phyloP scores from a whole-genome alignment of 1,139 yeast genomes.

The Scheffersomyces quercinus region DNA sequence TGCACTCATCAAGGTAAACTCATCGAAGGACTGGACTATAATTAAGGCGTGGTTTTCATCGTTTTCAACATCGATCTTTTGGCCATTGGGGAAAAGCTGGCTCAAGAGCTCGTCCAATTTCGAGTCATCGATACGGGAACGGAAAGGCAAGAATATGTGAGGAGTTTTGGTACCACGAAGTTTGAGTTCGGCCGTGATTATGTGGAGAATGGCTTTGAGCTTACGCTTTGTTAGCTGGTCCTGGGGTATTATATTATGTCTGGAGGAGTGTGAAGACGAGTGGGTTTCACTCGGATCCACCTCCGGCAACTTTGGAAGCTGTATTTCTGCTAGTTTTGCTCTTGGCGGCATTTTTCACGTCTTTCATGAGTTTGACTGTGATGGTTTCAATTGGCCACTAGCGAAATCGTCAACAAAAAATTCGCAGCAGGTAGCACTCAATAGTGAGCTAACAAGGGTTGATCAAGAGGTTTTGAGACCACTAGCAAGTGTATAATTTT shows the following conservation, averaged over 20 bases:
- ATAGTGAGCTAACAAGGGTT: no score
- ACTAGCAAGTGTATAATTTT: no score
- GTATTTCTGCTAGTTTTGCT: no score
- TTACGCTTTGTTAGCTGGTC: constrained; percentile 63
- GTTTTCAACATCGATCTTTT: constrained; percentile 25
- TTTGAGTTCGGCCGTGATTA: constrained; percentile 66
- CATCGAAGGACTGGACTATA: constrained; percentile 52
- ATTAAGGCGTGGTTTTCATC: constrained; percentile 34
- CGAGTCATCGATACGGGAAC: constrained; percentile 62
- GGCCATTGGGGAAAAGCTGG: constrained; percentile 55
- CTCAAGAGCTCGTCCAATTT: constrained; percentile 55
- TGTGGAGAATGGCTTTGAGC: constrained; percentile 62
- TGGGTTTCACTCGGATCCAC: constrained; percentile 3
- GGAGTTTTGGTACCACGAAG: constrained; percentile 58
- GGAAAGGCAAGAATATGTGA: constrained; percentile 65
- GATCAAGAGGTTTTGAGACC: no score
- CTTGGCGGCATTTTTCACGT: no score
- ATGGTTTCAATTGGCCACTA: no score
- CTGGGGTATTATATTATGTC: constrained; percentile 12
- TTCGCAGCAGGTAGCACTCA: no score
- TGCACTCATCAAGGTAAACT: constrained; percentile 68
- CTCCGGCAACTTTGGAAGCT: constrained; percentile 18
- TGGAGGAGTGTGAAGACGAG: constrained; percentile 1
- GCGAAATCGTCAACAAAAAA: no score
- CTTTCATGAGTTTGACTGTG: no score